Conservation (phyloP, 164 flowering plant species). For the Akebia trifoliata region DNA sequence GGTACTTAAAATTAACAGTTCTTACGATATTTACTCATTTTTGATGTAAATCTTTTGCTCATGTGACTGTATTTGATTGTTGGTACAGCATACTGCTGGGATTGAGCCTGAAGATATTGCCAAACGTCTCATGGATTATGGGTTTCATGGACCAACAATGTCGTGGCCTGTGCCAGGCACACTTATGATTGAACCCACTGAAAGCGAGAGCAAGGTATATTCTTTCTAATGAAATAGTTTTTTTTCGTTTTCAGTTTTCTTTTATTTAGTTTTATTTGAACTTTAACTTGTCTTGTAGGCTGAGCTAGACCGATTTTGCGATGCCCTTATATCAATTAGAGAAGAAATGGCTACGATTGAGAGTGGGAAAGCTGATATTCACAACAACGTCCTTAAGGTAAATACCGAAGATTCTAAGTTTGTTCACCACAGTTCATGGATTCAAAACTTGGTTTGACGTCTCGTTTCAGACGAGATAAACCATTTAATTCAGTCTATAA, state of each 20-base stretch:
- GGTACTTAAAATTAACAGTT: conserved; percentile 34
- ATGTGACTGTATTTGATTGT: background rate
- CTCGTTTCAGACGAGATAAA: too few relatives aligned
- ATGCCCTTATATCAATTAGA: conserved; percentile 90
- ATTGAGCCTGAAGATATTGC: conserved; percentile 99
- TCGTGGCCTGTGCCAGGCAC: conserved; percentile 99
- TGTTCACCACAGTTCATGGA: background rate
- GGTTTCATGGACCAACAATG: conserved; percentile 98
- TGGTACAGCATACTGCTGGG: conserved; percentile 76
- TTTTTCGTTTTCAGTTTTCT: background rate
- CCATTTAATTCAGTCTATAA: too few relatives aligned
- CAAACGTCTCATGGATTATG: conserved; percentile 95
- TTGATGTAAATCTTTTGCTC: background rate
- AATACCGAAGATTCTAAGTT: background rate
- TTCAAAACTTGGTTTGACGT: too few relatives aligned
- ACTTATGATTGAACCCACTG: conserved; percentile 98
- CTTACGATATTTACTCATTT: background rate
- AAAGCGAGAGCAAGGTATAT: conserved; percentile 99
- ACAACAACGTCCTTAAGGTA: conserved; percentile 95
- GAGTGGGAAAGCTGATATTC: conserved; percentile 74
- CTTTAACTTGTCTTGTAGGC: conserved; percentile 47
- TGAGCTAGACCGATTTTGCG: conserved; percentile 93
- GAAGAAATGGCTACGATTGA: conserved; percentile 89
- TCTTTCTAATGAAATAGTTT: background rate
- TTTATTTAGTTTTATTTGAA: background rate